Evolutionary conservation across 352 stramenopile genomes (phyloP), one percentile per base, ranked within the genome.

Genomic region (Phytophthora agathidicida): DNA sequence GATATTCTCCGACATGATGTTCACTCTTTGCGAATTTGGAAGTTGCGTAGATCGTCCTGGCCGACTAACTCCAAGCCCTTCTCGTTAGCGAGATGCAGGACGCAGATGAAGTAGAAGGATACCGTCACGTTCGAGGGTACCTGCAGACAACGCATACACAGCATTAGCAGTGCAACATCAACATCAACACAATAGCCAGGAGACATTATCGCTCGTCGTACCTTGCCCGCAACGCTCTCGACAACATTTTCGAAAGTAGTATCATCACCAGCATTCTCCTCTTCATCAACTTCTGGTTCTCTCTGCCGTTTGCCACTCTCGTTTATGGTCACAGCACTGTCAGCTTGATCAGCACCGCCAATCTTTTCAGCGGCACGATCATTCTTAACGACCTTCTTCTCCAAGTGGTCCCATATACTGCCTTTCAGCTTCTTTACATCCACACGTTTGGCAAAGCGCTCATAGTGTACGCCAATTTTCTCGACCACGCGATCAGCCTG

Each of bases 51-150:
- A 50, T 93, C 80, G 5, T 92, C 78, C 59, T 95, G 82, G 2
- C 86, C 86, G 7, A 66, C 63, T 28, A 99, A 69, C 52, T 91
- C 75, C 10, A 99, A 71, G 14, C 92, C 95, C 69, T 99, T 99
- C 71, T 99, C 97, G 67, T 99, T 99, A 13, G 96, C 96, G 16
- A 99, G 80, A 75, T 99, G 97, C n/a, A 99, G 77, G 58, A 99
- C 88, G 60, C 95, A 99, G 53, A 99, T 99, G 59, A 99, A 99
- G 77, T 99, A 99, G 76, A 99, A 99, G 8, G 97, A 96, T 13
- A 99, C 79, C 3, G 96, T 98, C 7, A 98, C 96, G 56, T 98
- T 97, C 35, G 86, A 74, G 27, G 98, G 96, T 17, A 94, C 86
- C 82, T 92, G 26, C 14, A 39, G 2, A 48, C 17, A 37, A 65